Evolutionary conservation across 768 basidiomycete species (phyloP).

Genomic region (Agrocybe chaxingu): DNA sequence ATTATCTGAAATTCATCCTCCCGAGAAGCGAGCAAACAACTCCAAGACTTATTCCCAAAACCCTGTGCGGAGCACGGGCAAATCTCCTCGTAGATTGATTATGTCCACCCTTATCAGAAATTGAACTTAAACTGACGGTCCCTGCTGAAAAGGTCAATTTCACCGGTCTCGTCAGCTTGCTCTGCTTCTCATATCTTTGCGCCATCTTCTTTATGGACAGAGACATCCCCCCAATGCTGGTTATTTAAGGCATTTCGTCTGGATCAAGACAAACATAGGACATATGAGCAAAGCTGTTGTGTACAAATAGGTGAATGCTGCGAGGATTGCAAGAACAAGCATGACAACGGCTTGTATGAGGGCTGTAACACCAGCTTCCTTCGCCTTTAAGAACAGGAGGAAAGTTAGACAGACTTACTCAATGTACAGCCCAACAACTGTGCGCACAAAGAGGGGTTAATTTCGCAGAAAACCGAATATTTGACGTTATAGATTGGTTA

Average conservation of each 20-base stretch:
- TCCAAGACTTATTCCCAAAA: not conserved
- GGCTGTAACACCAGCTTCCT: constrained; percentile 31
- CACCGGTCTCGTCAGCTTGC: constrained; percentile 22
- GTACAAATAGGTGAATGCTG: constrained; percentile 21
- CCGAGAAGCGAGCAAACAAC: not conserved
- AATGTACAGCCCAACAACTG: constrained; percentile 70
- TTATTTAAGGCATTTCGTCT: too few relatives aligned
- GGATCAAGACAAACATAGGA: constrained; percentile 1
- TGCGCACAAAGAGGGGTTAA: not conserved
- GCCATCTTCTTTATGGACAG: constrained; percentile 57
- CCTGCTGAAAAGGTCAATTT: constrained; percentile 36
- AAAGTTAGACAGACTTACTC: constrained; percentile 63
- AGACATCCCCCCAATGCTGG: constrained; percentile 53
- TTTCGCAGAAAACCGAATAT: constrained; percentile 15
- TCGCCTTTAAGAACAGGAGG: constrained; percentile 61
- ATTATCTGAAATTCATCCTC: too few relatives aligned
- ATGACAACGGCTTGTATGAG: constrained; percentile 48
- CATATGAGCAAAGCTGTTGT: constrained; percentile 39
- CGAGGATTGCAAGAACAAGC: constrained; percentile 56
- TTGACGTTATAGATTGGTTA: constrained; percentile 42
- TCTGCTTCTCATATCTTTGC: constrained; percentile 34
- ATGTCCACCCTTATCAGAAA: not conserved
- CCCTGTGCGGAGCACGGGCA: too few relatives aligned
- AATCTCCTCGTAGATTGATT: not conserved
- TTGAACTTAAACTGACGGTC: constrained; percentile 21